Evolutionary conservation across 2,329 filamentous ascomycete genomes (phyloP).

Genomic region (Clarireedia monteithiana): DNA sequence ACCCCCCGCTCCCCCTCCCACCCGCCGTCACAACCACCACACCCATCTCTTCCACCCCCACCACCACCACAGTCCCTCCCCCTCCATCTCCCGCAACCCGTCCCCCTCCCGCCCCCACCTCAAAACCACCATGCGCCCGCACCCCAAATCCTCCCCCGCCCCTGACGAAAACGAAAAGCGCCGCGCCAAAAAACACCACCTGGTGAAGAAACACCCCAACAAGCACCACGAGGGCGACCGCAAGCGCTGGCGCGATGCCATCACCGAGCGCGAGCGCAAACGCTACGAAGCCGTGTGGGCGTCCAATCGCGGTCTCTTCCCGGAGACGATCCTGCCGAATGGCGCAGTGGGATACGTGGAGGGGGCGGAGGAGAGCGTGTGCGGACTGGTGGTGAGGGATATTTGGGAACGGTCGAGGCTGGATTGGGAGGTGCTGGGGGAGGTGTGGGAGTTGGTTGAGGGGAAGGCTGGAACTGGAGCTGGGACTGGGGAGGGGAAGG

Average conservation of each 20-base stretch:
- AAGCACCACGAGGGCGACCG: constrained; percentile 70
- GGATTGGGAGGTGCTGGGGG: constrained; percentile 58
- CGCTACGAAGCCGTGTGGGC: constrained; percentile 82
- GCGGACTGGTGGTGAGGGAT: constrained; percentile 44
- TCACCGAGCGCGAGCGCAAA: constrained; percentile 66
- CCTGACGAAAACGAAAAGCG: constrained; percentile 43
- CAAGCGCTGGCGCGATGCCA: constrained; percentile 67
- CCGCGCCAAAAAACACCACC: constrained; percentile 48
- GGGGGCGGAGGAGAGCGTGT: constrained; percentile 51
- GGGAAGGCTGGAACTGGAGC: constrained; percentile 54
- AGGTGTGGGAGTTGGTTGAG: constrained; percentile 70
- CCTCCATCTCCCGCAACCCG: background rate
- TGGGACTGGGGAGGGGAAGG: constrained; percentile 56
- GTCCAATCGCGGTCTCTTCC: constrained; percentile 60
- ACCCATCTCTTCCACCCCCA: constrained; percentile 30
- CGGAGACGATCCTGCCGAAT: constrained; percentile 64
- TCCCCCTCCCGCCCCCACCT: background rate
- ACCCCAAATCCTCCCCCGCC: background rate
- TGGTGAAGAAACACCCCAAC: constrained; percentile 58
- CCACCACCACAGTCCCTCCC: constrained; percentile 21
- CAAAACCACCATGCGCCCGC: background rate
- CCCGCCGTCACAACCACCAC: constrained; percentile 29
- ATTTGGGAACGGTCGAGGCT: constrained; percentile 68
- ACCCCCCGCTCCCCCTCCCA: constrained; percentile 26
- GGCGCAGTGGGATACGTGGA: constrained; percentile 59